Evolutionary conservation across 163 green algal species (phyloP), one percentile per base, ranked within the genome.

Genomic region (Scenedesmus sp.): DNA sequence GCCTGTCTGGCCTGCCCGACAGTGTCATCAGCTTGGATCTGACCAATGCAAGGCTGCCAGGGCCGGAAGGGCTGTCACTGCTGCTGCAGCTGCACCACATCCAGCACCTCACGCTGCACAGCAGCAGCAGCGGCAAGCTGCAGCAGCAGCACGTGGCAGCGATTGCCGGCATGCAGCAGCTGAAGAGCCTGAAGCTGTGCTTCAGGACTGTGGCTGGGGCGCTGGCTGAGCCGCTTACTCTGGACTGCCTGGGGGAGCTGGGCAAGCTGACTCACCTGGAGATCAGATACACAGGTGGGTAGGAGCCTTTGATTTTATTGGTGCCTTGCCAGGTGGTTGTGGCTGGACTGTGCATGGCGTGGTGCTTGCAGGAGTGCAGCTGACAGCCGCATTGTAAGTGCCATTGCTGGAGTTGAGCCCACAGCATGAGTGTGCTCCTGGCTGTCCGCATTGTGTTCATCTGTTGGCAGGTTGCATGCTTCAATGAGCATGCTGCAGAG

Each of bases 81-180:
- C 79, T 90, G 67, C 15, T 54, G 15, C 13, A 52, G 4, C 66
- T 90, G 7, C 34, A 7, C 67, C 54, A 67, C 86, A 90, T 90
- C 54, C 66, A 70, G 20, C 16, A 54, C n/a, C 86, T 90, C 1
- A n/a, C 10, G 0, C 3, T 90, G 34, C 54, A 59, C 4, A 90
- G 86, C 66, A 67, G 9, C 55, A 67, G 67, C 86, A 90, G 86
- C 67, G 66, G 18, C 54, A 83, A 84, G n/a, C 52, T 90, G 66
- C 86, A 90, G 55, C 86, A 90, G 86, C 86, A 90, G 67, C 86
- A 90, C 57, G 46, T 90, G 8, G 16, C 34, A 15, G 86, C 86
- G 2, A 56, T 90, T 18, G 18, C 66, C 7, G 55, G 26, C 16
- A 90, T 90, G 86, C 67, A 54, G 52, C 52, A 84, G 67, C 86